Evolutionary conservation across 2,329 filamentous ascomycete genomes (phyloP).

Genomic region (Ophiocordyceps unilateralis): DNA sequence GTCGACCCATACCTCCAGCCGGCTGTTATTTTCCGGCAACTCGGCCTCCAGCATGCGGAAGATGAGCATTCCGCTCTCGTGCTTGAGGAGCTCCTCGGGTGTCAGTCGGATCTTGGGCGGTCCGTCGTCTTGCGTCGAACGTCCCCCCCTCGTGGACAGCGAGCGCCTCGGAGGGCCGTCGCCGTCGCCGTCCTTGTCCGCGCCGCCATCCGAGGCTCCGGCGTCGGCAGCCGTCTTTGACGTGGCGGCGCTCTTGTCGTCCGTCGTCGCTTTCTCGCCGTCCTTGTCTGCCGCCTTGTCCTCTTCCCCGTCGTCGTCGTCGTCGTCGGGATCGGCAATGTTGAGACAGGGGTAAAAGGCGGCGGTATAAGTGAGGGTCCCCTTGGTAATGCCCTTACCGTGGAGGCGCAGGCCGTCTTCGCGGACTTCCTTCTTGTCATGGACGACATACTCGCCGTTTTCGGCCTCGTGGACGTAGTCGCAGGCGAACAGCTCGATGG

Average conservation of each 20-base stretch:
- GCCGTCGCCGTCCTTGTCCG: too few relatives aligned
- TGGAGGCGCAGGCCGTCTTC: conserved; percentile 57
- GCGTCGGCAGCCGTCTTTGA: conserved; percentile 14
- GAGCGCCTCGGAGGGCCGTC: conserved; percentile 11
- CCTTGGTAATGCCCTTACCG: conserved; percentile 58
- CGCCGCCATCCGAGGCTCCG: too few relatives aligned
- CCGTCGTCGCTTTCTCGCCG: conserved; percentile 1
- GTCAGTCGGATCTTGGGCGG: conserved; percentile 63
- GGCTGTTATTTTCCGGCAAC: conserved; percentile 56
- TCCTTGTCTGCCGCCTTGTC: conserved; percentile 43
- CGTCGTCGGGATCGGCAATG: conserved; percentile 76
- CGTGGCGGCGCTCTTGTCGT: conserved; percentile 19
- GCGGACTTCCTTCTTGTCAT: conserved; percentile 56
- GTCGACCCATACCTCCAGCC: conserved; percentile 81
- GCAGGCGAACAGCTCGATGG: conserved; percentile 56
- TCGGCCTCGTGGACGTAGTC: conserved; percentile 70
- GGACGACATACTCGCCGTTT: conserved; percentile 61
- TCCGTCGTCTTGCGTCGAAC: conserved; percentile 25
- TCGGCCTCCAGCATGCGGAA: conserved; percentile 90
- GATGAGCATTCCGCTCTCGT: conserved; percentile 83
- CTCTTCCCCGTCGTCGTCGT: conserved; percentile 39
- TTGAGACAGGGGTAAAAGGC: conserved; percentile 85
- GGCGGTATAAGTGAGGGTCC: conserved; percentile 62
- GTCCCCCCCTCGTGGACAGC: conserved; percentile 17
- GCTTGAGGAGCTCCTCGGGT: conserved; percentile 63